Conservation (phyloP, 495 filamentous ascomycete species). For the Lophiostoma macrostomum region DNA sequence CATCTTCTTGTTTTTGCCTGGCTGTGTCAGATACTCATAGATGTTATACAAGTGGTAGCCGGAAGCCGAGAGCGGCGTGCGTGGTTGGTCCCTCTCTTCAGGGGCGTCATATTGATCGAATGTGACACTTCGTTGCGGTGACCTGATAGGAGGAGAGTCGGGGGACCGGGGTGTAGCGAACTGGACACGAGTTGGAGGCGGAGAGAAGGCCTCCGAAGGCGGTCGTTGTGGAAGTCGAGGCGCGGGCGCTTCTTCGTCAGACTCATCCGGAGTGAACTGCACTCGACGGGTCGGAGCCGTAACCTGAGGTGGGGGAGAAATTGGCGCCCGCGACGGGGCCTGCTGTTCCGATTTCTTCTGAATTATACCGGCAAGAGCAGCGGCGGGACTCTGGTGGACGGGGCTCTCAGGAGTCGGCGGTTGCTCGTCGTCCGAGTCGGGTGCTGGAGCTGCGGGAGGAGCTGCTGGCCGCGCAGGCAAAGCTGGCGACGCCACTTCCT, state of each 20-base stretch:
- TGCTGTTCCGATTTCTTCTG: slow-evolving; percentile 49
- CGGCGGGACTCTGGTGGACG: slow-evolving; percentile 61
- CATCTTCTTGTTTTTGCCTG: slow-evolving; percentile 97
- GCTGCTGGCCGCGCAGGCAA: slow-evolving; percentile 36
- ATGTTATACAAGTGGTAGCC: slow-evolving; percentile 93
- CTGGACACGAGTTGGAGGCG: slow-evolving; percentile 49
- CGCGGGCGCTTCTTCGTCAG: slow-evolving; percentile 55
- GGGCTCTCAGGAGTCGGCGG: slow-evolving; percentile 37
- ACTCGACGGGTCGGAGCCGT: slow-evolving; percentile 44
- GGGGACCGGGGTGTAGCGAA: slow-evolving; percentile 48
- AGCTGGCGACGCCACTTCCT: slow-evolving; percentile 32
- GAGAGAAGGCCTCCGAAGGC: slow-evolving; percentile 56
- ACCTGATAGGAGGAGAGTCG: slow-evolving; percentile 43
- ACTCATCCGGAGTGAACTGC: slow-evolving; percentile 59
- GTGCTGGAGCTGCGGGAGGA: slow-evolving; percentile 28
- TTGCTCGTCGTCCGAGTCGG: slow-evolving; percentile 31
- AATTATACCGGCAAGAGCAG: slow-evolving; percentile 69
- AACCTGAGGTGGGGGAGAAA: slow-evolving; percentile 44
- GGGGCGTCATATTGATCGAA: slow-evolving; percentile 33
- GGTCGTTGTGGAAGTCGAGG: slow-evolving; percentile 69
- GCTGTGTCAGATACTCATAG: slow-evolving; percentile 89
- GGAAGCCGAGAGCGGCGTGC: slow-evolving; percentile 56
- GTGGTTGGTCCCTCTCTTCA: slow-evolving; percentile 26
- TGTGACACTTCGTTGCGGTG: slow-evolving; percentile 50
- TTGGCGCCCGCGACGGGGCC: slow-evolving; percentile 42